Evolutionary conservation across 495 filamentous ascomycete genomes (phyloP).

Genomic region (Pseudomonodictys pantanalensis): DNA sequence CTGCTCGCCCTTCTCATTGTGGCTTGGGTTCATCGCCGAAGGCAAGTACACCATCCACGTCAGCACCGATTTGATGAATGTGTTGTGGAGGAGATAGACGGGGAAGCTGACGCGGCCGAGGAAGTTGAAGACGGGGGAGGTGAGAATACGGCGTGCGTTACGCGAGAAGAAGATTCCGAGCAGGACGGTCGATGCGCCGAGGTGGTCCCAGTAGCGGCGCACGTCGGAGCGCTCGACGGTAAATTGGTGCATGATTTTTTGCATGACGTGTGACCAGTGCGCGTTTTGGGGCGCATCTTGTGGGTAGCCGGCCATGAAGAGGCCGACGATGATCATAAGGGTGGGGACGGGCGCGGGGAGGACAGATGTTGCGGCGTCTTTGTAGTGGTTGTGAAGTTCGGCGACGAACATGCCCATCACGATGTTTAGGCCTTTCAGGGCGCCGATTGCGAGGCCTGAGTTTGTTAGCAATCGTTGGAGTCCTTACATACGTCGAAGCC

Average conservation of each 20-base stretch:
- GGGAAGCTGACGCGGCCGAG: conserved; percentile 37
- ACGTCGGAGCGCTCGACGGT: conserved; percentile 27
- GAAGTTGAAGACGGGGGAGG: conserved; percentile 34
- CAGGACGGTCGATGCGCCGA: conserved; percentile 31
- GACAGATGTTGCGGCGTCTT: conserved; percentile 24
- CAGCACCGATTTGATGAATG: conserved; percentile 33
- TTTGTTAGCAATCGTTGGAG: conserved; percentile 3
- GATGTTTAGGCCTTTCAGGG: conserved; percentile 34
- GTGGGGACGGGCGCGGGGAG: conserved; percentile 29
- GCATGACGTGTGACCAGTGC: conserved; percentile 31
- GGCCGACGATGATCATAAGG: conserved; percentile 29
- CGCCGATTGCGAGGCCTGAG: conserved; percentile 23
- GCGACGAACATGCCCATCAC: conserved; percentile 35
- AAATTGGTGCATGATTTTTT: conserved; percentile 21
- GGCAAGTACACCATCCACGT: conserved; percentile 37
- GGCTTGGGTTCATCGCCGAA: conserved; percentile 29
- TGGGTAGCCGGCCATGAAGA: conserved; percentile 35
- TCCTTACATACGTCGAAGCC: not conserved
- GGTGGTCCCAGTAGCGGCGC: conserved; percentile 34
- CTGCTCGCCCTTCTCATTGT: conserved; percentile 34
- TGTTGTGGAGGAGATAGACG: conserved; percentile 37
- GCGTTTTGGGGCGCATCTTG: conserved; percentile 28
- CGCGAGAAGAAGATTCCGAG: conserved; percentile 34
- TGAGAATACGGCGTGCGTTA: conserved; percentile 32
- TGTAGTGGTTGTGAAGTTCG: conserved; percentile 34